Evolutionary conservation across 371 early-diverging fungal species (phyloP).

Genomic region (Mucor saturninus): DNA sequence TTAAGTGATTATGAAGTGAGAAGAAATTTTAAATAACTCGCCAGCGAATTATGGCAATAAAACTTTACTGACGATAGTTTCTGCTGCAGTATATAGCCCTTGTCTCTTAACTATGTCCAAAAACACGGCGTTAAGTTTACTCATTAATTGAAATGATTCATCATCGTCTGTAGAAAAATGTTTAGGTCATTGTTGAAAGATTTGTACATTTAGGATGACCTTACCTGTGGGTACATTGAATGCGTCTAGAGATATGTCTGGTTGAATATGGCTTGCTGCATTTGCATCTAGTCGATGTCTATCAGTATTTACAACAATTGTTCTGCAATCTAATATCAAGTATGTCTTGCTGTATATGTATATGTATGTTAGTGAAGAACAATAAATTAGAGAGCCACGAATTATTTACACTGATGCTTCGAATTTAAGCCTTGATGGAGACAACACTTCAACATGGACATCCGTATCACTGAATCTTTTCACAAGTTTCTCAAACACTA

Average conservation of each 20-base stretch:
- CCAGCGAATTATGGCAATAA: not conserved
- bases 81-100: constrained; percentile 5
- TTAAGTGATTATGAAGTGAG: no score
- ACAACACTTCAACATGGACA: constrained; percentile 20
- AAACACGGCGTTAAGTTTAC: not conserved
- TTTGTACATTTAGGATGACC: not conserved
- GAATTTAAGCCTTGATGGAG: constrained; percentile 26
- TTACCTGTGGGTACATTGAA: not conserved
- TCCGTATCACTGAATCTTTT: constrained; percentile 4
- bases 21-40: no score
- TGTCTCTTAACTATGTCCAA: not conserved
- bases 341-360: not conserved
- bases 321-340: constrained; percentile 27
- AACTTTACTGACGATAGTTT: constrained; percentile 11
- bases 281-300: constrained; percentile 6
- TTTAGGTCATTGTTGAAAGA: not conserved
- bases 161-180: not conserved
- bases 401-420: constrained; percentile 3
- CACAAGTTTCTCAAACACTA: constrained; percentile 22
- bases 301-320: not conserved
- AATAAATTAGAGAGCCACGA: no score
- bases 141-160: not conserved
- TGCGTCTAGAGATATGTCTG: not conserved
- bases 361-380: no score
- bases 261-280: constrained; percentile 1